Percentiles rank a stretch among this genome's conserved stretches.
phyloP scores from a whole-genome alignment of 1,284 basidiomycete species.

The Sparassis latifolia region DNA sequence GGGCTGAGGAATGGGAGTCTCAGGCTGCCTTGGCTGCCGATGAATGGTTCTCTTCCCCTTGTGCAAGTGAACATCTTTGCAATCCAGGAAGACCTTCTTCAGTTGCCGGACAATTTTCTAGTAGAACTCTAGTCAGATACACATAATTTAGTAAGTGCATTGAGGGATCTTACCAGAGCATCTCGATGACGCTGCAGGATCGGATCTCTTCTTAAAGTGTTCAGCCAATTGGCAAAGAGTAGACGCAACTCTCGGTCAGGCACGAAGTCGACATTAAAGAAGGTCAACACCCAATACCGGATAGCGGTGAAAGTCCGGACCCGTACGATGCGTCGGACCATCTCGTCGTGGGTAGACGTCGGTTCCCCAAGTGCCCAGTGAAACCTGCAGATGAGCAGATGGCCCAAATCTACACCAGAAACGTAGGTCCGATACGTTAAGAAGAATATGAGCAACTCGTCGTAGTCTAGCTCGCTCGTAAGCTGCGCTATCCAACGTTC shows the following conservation, averaged over 20 bases:
- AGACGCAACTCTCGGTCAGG: slow-evolving; percentile 72
- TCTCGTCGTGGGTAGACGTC: slow-evolving; percentile 49
- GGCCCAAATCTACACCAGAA: slow-evolving; percentile 66
- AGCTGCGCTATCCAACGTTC: slow-evolving; percentile 88
- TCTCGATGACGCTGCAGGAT: slow-evolving; percentile 59
- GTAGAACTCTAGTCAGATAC: slow-evolving; percentile 3
- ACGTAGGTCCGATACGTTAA: slow-evolving; percentile 83
- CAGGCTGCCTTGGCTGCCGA: background rate
- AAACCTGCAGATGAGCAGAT: slow-evolving; percentile 76
- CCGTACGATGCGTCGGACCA: slow-evolving; percentile 67
- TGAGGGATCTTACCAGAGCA: slow-evolving; percentile 50
- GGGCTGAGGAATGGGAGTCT: background rate
- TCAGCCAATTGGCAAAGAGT: slow-evolving; percentile 72
- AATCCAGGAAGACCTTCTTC: slow-evolving; percentile 75
- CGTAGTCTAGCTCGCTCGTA: slow-evolving; percentile 77
- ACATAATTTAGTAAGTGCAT: slow-evolving; percentile 1
- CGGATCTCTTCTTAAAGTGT: slow-evolving; percentile 64
- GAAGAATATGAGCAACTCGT: slow-evolving; percentile 82
- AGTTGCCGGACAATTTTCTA: slow-evolving; percentile 75
- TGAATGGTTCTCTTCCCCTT: slow-evolving; percentile 10
- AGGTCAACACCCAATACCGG: slow-evolving; percentile 81
- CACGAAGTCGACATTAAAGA: slow-evolving; percentile 82
- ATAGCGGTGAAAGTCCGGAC: slow-evolving; percentile 84
- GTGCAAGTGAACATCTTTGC: slow-evolving; percentile 60
- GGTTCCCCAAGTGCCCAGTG: slow-evolving; percentile 75